Evolutionary conservation across 441 rosid species (phyloP).

Genomic region (Bocquillonia castaneifolia): DNA sequence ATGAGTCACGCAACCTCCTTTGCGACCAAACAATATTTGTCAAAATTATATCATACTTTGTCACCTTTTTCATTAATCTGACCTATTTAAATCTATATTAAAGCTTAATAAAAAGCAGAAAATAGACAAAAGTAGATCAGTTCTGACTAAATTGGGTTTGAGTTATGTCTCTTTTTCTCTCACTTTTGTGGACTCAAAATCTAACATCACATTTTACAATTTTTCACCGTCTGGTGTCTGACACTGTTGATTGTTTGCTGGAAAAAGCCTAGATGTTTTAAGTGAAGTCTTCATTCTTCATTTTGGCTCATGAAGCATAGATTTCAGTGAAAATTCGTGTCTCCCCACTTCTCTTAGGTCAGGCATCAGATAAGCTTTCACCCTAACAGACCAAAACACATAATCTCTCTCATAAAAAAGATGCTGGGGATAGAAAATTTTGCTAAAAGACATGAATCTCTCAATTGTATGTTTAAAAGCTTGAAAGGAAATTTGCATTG

Average conservation of each 20-base stretch:
- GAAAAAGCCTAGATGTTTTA: neutral
- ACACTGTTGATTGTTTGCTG: neutral
- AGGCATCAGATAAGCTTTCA: no score
- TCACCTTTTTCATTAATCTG: no score
- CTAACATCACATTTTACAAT: neutral
- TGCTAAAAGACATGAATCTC: no score
- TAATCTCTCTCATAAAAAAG: neutral
- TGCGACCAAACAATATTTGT: no score
- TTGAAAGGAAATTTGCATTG: no score
- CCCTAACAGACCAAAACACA: neutral
- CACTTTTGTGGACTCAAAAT: neutral
- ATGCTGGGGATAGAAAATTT: neutral
- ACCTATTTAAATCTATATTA: no score
- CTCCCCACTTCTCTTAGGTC: neutral
- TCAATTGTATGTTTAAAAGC: no score
- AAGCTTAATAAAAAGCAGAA: no score
- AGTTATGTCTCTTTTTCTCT: neutral
- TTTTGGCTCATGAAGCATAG: neutral
- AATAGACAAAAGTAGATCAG: no score
- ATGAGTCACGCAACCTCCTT: no score
- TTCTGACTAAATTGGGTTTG: no score
- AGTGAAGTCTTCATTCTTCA: neutral
- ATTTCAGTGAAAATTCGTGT: neutral
- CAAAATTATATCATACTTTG: no score
- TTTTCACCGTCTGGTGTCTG: neutral